A percentile compares a stretch with the other conserved stretches of the same genome.
These are phyloP conservation scores for Schoenoplectus triqueter DNA, from an alignment of 202 grass and related monocot genomes.

Conservation along the genomic window DNA sequence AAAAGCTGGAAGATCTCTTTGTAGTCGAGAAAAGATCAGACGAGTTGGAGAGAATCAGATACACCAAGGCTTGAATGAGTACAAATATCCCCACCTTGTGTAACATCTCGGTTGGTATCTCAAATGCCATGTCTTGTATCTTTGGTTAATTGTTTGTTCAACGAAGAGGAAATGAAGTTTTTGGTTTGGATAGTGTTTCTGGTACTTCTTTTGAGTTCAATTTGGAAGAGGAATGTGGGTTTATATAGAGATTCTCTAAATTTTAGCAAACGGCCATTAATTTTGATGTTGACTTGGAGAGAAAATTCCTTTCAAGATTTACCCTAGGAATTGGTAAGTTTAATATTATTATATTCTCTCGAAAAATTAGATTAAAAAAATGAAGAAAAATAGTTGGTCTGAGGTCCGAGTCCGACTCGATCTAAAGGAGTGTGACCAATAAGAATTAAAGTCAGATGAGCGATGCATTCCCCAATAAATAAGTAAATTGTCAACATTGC, in stretches of 20 bases:
- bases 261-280: background rate
- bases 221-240: background rate
- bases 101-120: slow-evolving; percentile 34
- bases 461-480: background rate
- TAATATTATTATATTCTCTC: too few relatives aligned
- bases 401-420: too few relatives aligned
- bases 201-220: background rate
- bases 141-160: background rate
- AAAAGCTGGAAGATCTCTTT: slow-evolving; percentile 43
- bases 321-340: background rate
- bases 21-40: slow-evolving; percentile 63
- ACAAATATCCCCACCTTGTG: slow-evolving; percentile 68
- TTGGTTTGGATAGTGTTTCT: background rate
- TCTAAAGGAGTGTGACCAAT: background rate
- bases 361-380: too few relatives aligned
- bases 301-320: slow-evolving; percentile 19
- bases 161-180: background rate
- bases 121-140: slow-evolving; percentile 41
- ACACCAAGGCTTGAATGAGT: slow-evolving; percentile 80
- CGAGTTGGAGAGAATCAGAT: slow-evolving; percentile 75
- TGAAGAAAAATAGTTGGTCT: too few relatives aligned
- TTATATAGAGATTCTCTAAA: slow-evolving; percentile 10
- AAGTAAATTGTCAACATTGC: too few relatives aligned
- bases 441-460: background rate
- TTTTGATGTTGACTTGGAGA: slow-evolving; percentile 2